A percentile compares a stretch with the other conserved stretches of the same genome.
These are phyloP conservation scores for Lactifluus volemus DNA, from an alignment of 768 basidiomycete genomes.

Conservation along the genomic window DNA sequence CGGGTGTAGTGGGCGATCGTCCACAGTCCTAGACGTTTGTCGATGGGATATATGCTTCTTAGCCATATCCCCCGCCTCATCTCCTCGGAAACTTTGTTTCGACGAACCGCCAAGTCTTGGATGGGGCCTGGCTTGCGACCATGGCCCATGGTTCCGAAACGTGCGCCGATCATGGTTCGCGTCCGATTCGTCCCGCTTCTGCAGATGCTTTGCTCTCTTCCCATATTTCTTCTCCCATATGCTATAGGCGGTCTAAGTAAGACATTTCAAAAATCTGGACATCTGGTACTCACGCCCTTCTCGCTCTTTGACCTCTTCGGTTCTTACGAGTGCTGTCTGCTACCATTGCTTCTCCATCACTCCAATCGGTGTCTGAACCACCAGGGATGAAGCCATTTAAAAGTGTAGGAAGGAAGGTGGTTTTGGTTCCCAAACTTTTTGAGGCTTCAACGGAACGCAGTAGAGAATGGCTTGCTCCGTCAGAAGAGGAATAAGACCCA, in stretches of 20 bases:
- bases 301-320: constrained; percentile 86
- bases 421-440: constrained; percentile 26
- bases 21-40: constrained; percentile 13
- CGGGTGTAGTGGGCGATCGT: constrained; percentile 62
- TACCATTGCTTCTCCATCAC: constrained; percentile 50
- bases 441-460: not conserved
- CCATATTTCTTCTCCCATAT: constrained; percentile 99
- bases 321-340: constrained; percentile 57
- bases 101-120: not conserved
- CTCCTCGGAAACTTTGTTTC: not conserved
- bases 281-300: constrained; percentile 68
- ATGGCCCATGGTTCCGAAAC: not conserved
- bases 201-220: constrained; percentile 83
- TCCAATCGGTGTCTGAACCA: constrained; percentile 68
- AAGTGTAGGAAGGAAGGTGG: constrained; percentile 83
- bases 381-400: constrained; percentile 79
- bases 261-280: not conserved
- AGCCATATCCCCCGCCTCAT: not conserved
- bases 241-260: constrained; percentile 31
- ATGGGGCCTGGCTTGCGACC: not conserved
- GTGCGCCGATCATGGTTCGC: not conserved
- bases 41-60: constrained; percentile 2
- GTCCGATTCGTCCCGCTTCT: constrained; percentile 36
- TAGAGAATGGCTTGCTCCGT: not conserved
- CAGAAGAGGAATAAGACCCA: not conserved